A percentile compares a stretch with the other conserved stretches of the same genome.
These are phyloP conservation scores for Tanacetum coccineum DNA, from an alignment of 129 eudicot species.

Conservation along the genomic window DNA sequence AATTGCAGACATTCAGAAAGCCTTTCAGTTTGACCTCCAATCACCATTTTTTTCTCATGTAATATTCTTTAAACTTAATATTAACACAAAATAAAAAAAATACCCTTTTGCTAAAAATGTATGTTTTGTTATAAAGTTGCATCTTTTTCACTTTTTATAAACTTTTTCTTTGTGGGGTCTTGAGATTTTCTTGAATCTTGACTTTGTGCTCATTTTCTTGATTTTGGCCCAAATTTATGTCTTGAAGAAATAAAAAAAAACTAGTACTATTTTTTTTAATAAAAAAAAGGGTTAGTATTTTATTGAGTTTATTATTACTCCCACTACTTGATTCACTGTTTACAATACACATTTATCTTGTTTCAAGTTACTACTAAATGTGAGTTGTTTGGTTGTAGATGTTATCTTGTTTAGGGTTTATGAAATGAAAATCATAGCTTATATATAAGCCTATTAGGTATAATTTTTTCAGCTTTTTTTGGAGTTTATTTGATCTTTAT, in stretches of 20 bases:
- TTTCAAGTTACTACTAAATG: slow-evolving; percentile 14
- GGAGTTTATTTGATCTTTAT: no score
- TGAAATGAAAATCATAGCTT: background rate
- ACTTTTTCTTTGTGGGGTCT: slow-evolving; percentile 29
- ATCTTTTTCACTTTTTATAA: background rate
- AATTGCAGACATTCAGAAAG: background rate
- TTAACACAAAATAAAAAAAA: slow-evolving; percentile 9
- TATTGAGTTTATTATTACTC: slow-evolving; percentile 26
- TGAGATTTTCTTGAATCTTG: slow-evolving; percentile 13
- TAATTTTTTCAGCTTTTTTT: no score
- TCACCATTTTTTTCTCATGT: slow-evolving; percentile 18
- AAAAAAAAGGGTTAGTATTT: no score
- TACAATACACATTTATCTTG: background rate
- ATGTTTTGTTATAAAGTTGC: background rate
- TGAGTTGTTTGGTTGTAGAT: slow-evolving; percentile 9
- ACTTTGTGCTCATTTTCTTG: slow-evolving; percentile 14
- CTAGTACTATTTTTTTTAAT: slow-evolving; percentile 5
- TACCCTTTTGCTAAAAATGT: background rate
- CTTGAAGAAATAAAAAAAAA: slow-evolving; percentile 21
- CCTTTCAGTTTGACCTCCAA: slow-evolving; percentile 5
- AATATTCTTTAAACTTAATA: background rate
- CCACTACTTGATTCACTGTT: background rate
- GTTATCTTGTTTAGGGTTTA: slow-evolving; percentile 11
- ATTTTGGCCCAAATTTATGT: slow-evolving; percentile 19
- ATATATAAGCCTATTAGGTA: no score